Conservation (phyloP, 2,329 filamentous ascomycete genomes). For the Remersonia thermophila region DNA sequence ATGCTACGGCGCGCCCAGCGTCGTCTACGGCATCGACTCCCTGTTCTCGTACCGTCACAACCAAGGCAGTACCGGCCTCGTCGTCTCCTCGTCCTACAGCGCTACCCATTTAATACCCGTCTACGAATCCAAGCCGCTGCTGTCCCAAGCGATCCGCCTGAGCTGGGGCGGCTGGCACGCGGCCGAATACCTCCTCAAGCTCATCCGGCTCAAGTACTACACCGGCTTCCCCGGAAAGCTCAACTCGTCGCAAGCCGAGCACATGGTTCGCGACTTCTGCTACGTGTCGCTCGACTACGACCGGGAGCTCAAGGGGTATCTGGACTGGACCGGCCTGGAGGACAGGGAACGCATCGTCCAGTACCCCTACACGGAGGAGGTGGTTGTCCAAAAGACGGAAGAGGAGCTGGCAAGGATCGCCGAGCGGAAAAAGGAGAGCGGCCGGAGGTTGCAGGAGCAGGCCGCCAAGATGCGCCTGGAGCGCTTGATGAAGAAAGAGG, state of each 20-base stretch:
- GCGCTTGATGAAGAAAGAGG: constrained; percentile 88
- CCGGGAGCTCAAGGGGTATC: constrained; percentile 57
- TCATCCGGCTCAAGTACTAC: constrained; percentile 75
- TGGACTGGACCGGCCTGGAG: constrained; percentile 88
- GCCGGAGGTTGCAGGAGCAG: constrained; percentile 82
- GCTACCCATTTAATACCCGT: constrained; percentile 94
- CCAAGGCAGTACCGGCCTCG: constrained; percentile 71
- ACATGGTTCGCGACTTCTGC: constrained; percentile 78
- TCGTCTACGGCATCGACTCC: constrained; percentile 91
- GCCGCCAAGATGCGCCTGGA: constrained; percentile 95
- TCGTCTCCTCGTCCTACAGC: constrained; percentile 85
- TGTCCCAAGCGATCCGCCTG: constrained; percentile 73
- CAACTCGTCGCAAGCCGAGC: constrained; percentile 73
- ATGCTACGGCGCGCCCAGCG: constrained; percentile 79
- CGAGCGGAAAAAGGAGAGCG: constrained; percentile 90
- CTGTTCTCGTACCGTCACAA: constrained; percentile 95
- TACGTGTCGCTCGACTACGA: constrained; percentile 82
- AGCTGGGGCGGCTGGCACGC: constrained; percentile 93
- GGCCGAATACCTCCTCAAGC: constrained; percentile 81
- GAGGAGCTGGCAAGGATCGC: constrained; percentile 84
- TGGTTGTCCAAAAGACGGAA: constrained; percentile 82
- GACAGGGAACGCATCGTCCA: constrained; percentile 83
- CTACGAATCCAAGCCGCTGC: constrained; percentile 69
- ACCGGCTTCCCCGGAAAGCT: constrained; percentile 78
- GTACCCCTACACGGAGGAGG: constrained; percentile 84